Conservation (phyloP, 1,284 basidiomycete genomes). For the Ganoderma lingzhi region DNA sequence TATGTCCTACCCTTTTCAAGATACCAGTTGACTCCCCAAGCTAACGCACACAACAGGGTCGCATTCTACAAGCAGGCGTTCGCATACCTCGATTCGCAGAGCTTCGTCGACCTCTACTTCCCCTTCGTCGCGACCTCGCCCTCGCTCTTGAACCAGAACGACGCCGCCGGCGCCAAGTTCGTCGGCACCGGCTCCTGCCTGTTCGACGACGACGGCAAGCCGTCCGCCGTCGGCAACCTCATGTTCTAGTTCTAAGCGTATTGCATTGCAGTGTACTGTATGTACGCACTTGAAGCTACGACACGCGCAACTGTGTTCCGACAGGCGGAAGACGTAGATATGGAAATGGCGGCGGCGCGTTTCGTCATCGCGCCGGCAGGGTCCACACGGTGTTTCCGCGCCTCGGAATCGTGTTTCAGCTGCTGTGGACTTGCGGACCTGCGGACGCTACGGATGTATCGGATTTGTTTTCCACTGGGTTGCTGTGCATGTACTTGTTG, state of each 20-base stretch:
- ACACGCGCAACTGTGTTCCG: neutral
- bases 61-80: constrained; percentile 10
- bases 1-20: neutral
- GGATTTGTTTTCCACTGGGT: neutral
- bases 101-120: constrained; percentile 11
- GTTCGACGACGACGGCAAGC: neutral
- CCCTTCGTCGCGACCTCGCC: constrained; percentile 8
- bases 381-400: neutral
- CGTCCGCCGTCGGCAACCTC: constrained; percentile 9
- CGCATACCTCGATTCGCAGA: constrained; percentile 6
- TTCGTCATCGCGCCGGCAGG: neutral
- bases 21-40: neutral
- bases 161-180: neutral
- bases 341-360: no score
- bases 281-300: neutral
- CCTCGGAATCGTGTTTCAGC: neutral
- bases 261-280: neutral
- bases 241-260: constrained; percentile 1
- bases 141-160: neutral
- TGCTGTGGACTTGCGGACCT: neutral
- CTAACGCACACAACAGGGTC: neutral
- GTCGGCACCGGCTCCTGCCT: constrained; percentile 12
- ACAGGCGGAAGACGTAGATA: neutral
- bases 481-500: neutral
- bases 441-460: neutral